Base-by-base conservation (phyloP, 768 basidiomycete genomes). In the Rhizopogon vulgaris region DNA sequence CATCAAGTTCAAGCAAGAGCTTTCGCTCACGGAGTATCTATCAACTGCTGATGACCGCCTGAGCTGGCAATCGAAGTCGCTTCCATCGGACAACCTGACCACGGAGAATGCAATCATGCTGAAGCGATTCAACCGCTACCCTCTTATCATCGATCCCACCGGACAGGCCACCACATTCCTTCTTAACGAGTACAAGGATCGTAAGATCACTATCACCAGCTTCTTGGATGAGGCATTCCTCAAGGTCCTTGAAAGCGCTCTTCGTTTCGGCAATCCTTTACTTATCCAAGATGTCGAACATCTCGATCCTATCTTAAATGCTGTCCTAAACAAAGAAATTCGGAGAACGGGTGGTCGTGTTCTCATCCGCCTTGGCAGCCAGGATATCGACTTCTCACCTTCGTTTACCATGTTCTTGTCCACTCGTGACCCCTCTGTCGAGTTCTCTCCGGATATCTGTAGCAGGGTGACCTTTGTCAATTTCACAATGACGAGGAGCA, bases 51-150 rank as follows among this genome's bases (percentile, higher is more conserved):
- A 98, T 63, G 92, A 98, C 63, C 88, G 95, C 39, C 79, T 96
- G 56, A 84, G 79, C 60, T 99, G 94, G 96, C 93, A 95, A 69
- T 88, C 92, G 28, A 94, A 93, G 63, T 87, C 91, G 1, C 76
- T 98, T n/a, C 96, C 96, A 1, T 85, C 92, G 5, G 94, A 99
- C 69, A 94, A 90, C 56, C 75, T 99, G 41, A 97, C 93, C 58
- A 92, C 90, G 1, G 96, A 98, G 72, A 99, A 99, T 64, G 96
- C 96, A n/a, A 94, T 98, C 70, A 98, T 98, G 93, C 82, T 99
- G 64, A 94, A 95, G 65, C 85, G 94, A 45, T 97, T 94, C 80
- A 91, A 92, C 62, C 90, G 96, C 17, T 98, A 98, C 68, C 96
- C 96, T 6, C 81, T 98, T 47, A 90, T 99, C 52, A 92, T 99